Evolutionary conservation across 2,329 filamentous ascomycete genomes (phyloP).

Genomic region (Alternaria metachromatica): DNA sequence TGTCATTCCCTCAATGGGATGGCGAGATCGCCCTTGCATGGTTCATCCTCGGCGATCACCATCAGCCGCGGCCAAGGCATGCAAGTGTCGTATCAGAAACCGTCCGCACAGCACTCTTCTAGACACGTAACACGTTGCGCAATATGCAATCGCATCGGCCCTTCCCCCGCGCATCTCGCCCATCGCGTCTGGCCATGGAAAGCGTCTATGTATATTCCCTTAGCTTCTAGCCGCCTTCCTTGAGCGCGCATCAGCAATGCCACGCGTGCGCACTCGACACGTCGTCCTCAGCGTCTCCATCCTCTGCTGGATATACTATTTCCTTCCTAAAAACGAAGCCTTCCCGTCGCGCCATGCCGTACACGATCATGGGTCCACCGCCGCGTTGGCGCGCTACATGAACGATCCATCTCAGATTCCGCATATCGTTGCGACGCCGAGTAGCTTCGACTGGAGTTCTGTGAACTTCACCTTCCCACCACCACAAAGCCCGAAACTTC

Average conservation of each 20-base stretch:
- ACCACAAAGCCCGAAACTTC: slow-evolving; percentile 34
- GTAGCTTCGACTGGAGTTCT: slow-evolving; percentile 43
- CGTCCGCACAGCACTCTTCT: slow-evolving; percentile 3
- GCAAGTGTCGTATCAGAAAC: background rate
- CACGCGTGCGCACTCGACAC: slow-evolving; percentile 39
- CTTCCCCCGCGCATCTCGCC: background rate
- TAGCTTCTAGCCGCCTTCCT: slow-evolving; percentile 1
- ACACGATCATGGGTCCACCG: slow-evolving; percentile 24
- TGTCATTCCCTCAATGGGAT: background rate
- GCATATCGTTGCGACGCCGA: slow-evolving; percentile 30
- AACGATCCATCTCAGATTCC: slow-evolving; percentile 34
- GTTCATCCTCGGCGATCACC: background rate
- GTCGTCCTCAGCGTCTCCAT: slow-evolving; percentile 33
- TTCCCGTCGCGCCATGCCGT: slow-evolving; percentile 3
- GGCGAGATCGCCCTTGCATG: background rate
- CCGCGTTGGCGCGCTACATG: slow-evolving; percentile 40
- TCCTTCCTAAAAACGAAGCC: slow-evolving; percentile 27
- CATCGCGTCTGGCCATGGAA: slow-evolving; percentile 14
- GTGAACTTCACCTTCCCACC: slow-evolving; percentile 38
- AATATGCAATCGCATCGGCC: slow-evolving; percentile 10
- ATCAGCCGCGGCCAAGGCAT: background rate
- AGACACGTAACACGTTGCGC: slow-evolving; percentile 14
- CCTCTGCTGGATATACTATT: slow-evolving; percentile 36
- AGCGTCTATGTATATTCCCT: background rate
- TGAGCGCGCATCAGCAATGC: slow-evolving; percentile 26